phyloP scores from a whole-genome alignment of 2,329 filamentous ascomycete genomes.

The Scedosporium dehoogii region DNA sequence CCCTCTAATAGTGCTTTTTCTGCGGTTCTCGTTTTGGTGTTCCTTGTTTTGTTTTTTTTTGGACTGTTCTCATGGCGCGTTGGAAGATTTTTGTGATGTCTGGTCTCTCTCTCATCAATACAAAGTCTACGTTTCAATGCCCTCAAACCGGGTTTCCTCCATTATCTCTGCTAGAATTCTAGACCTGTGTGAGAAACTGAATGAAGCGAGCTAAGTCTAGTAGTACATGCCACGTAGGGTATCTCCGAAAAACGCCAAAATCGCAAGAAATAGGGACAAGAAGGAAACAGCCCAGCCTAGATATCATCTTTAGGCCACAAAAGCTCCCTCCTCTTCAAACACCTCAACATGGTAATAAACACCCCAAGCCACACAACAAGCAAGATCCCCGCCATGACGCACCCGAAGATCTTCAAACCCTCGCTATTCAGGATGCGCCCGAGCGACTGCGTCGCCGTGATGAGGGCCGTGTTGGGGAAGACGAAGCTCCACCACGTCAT shows the following conservation, averaged over 20 bases:
- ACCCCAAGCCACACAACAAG: conserved; percentile 61
- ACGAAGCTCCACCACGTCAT: conserved; percentile 84
- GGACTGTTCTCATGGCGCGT: too few relatives aligned
- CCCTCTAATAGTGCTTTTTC: too few relatives aligned
- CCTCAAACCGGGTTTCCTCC: too few relatives aligned
- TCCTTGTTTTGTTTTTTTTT: too few relatives aligned
- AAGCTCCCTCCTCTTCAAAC: conserved; percentile 49
- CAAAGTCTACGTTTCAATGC: too few relatives aligned
- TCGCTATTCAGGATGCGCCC: conserved; percentile 49
- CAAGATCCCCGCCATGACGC: conserved; percentile 55
- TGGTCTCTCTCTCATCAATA: too few relatives aligned
- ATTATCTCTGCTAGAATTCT: too few relatives aligned
- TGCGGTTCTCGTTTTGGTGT: too few relatives aligned
- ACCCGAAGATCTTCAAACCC: conserved; percentile 57
- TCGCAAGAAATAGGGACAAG: not conserved
- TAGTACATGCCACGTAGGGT: too few relatives aligned
- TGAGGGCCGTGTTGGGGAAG: conserved; percentile 69
- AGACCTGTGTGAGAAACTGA: too few relatives aligned
- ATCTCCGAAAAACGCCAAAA: not conserved
- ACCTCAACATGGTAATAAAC: conserved; percentile 58
- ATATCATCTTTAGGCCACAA: conserved; percentile 6
- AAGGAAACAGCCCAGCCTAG: not conserved
- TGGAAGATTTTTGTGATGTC: too few relatives aligned
- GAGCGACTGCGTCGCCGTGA: conserved; percentile 65
- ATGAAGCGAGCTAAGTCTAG: too few relatives aligned